These are phyloP conservation scores for Phialophora macrospora DNA, from an alignment of 2,329 filamentous ascomycete genomes.

Conservation along the genomic window DNA sequence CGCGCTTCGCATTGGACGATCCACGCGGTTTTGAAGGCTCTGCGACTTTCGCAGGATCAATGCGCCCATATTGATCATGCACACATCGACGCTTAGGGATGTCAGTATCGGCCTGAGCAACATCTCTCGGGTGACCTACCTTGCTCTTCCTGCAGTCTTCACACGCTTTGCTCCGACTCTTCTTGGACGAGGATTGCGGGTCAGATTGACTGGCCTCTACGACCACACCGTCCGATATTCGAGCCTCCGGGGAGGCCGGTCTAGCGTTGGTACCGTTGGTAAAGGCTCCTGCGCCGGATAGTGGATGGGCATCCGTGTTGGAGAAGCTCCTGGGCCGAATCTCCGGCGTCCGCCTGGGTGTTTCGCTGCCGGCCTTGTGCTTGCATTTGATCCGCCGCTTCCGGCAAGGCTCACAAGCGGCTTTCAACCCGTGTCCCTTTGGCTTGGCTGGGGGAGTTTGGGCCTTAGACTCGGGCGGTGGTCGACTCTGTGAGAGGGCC, in stretches of 20 bases:
- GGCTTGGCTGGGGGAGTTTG: constrained; percentile 48
- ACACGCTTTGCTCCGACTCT: constrained; percentile 67
- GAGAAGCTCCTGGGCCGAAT: constrained; percentile 40
- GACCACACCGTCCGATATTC: constrained; percentile 16
- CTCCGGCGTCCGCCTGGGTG: constrained; percentile 41
- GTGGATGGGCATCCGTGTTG: constrained; percentile 29
- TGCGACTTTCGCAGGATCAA: constrained; percentile 67
- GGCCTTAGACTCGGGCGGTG: constrained; percentile 1
- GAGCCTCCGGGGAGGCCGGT: constrained; percentile 15
- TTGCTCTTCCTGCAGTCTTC: constrained; percentile 71
- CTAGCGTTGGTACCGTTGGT: constrained; percentile 21
- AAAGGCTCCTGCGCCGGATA: constrained; percentile 9
- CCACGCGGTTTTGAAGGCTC: constrained; percentile 65
- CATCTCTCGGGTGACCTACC: constrained; percentile 50
- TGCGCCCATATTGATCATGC: constrained; percentile 67
- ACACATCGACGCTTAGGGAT: constrained; percentile 64
- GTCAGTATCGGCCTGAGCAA: constrained; percentile 36
- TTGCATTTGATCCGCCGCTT: constrained; percentile 67
- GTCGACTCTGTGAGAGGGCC: neutral
- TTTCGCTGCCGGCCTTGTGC: constrained; percentile 61
- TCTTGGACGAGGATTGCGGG: constrained; percentile 52
- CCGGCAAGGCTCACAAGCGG: constrained; percentile 67
- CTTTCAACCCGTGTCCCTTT: constrained; percentile 43
- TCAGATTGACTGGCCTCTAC: constrained; percentile 15
- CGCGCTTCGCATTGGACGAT: constrained; percentile 59